phyloP scores from a whole-genome alignment of 768 basidiomycete species.

The Trichaptum fuscoviolaceum region DNA sequence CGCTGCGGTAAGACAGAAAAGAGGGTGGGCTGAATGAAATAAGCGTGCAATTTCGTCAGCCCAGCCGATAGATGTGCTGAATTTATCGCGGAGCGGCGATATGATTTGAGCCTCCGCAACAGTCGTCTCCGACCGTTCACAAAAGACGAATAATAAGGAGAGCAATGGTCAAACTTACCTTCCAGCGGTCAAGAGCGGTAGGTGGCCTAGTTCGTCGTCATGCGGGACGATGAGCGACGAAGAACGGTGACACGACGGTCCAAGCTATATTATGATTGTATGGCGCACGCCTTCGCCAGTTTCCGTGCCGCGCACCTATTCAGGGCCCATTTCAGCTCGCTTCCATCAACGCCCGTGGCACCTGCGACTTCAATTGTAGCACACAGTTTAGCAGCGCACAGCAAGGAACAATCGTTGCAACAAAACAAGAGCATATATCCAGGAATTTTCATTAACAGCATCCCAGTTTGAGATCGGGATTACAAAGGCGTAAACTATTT shows the following conservation, averaged over 20 bases:
- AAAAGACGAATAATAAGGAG: neutral
- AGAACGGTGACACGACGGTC: neutral
- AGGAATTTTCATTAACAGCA: neutral
- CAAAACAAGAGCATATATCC: neutral
- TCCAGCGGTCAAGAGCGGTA: neutral
- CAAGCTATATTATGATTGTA: constrained; percentile 1
- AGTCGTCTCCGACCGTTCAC: neutral
- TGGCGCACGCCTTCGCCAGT: neutral
- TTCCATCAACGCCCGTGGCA: neutral
- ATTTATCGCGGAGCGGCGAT: neutral
- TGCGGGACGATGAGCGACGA: constrained; percentile 1
- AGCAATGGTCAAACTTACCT: neutral
- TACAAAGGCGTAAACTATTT: no score
- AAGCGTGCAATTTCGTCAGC: constrained; percentile 11
- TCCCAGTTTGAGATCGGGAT: no score
- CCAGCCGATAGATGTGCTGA: neutral
- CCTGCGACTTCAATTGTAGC: neutral
- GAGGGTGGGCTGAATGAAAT: constrained; percentile 9
- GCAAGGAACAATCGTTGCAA: neutral
- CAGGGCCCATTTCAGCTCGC: neutral
- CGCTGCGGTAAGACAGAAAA: constrained; percentile 14
- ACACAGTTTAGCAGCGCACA: neutral
- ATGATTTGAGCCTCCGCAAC: neutral
- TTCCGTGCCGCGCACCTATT: neutral
- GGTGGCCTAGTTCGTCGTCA: neutral